Percentiles rank a stretch among this genome's conserved stretches.
Conservation (phyloP, 2,329 filamentous ascomycete species). For the Xylaria sp. region DNA sequence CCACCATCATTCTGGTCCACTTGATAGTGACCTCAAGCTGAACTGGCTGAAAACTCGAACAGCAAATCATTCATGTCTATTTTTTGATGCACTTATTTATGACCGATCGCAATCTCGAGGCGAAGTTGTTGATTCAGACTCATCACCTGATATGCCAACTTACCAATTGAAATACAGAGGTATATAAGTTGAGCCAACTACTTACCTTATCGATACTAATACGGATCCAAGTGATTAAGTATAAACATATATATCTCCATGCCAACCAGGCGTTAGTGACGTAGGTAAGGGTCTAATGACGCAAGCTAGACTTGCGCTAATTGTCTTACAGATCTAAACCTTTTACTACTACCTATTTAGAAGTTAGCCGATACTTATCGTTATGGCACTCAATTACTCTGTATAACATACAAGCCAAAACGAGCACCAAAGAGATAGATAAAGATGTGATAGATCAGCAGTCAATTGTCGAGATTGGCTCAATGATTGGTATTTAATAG, state of each 20-base stretch:
- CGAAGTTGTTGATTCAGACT: background rate
- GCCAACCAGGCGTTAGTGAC: constrained; percentile 13
- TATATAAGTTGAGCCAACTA: background rate
- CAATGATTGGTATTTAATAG: background rate
- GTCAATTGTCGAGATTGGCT: background rate
- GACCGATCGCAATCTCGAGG: background rate
- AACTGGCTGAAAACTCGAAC: constrained; percentile 14
- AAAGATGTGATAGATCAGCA: background rate
- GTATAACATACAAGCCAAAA: no score
- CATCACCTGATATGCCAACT: background rate
- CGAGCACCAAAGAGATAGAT: no score
- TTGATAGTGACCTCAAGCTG: constrained; percentile 27
- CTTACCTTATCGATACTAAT: background rate
- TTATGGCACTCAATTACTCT: background rate
- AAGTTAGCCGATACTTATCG: background rate
- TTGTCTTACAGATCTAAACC: background rate
- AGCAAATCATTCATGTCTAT: background rate
- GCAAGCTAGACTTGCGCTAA: background rate
- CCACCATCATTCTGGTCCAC: constrained; percentile 26
- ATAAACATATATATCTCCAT: constrained; percentile 9
- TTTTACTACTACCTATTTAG: background rate
- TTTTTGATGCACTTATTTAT: background rate
- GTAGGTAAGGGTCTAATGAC: constrained; percentile 12
- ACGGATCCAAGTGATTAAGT: background rate
- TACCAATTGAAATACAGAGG: background rate